Evolutionary conservation across 176 grass and related monocot species (phyloP), one percentile per base, ranked within the genome.

Genomic region (Elymus sibiricus): DNA sequence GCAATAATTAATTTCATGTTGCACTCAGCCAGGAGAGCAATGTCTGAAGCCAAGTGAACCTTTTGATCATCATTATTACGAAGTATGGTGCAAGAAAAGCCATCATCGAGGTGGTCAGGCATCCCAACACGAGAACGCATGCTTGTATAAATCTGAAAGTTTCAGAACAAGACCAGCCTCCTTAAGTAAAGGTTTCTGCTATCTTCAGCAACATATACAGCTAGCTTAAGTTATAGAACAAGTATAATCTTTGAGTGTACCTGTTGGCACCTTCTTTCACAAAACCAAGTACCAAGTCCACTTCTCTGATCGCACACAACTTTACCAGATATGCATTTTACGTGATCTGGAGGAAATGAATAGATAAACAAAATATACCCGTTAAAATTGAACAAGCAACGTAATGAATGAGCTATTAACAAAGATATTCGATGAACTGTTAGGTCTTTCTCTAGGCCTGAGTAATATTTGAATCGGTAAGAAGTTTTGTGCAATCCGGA

Each of bases 1-100:
- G 88, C 92, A 84, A 98, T 85, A 46, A 94, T 76, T 80, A 98
- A 83, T 94, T 98, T 98, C 79, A 89, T 91, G 86, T 91, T 98
- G 91, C 96, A 98, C 78, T 98, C 96, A 83, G 93, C 90, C 83
- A 92, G 76, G 47, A 94, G 74, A 80, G 93, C 86, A 87, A 94
- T 91, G 31, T 87, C 90, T 71, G 86, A 39, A 72, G 88, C 75
- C 17, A 82, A 46, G 39, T 31, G 82, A 69, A 94, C 51, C 82
- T 89, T 94, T 72, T 91, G 84, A 78, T 98, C 88, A 79, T 83
- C 84, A 71, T 94, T 94, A 79, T 79, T 95, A 58, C 74, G 88
- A 84, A 98, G 88, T 90, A 92, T 43, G 28, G 85, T 94, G 80
- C 70, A 95, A 75, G 90, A 92, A 22, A 94, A 90, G 8, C 71